Evolutionary conservation across 169 alveolate species (phyloP).

Genomic region (Perkinsus olseni): DNA sequence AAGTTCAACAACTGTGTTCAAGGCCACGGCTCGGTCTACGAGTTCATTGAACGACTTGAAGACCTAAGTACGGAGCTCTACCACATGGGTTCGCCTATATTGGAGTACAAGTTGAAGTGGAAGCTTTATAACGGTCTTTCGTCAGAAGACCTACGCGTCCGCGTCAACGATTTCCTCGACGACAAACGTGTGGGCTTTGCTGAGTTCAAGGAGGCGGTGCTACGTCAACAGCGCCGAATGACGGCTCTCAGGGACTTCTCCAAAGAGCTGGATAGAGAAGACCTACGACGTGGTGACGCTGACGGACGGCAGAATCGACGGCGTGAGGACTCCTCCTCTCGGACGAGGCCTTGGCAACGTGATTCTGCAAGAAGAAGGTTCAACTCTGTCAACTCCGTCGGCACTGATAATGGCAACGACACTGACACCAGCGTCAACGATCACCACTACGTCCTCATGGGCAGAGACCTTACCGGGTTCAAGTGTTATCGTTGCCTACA

Average conservation of each 20-base stretch:
- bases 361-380: background rate
- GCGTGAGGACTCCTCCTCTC: too few species aligned
- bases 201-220: background rate
- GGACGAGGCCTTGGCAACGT: background rate
- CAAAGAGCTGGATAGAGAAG: too few species aligned
- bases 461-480: background rate
- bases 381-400: background rate
- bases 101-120: background rate
- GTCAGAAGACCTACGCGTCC: background rate
- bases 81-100: background rate
- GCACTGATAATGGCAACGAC: background rate
- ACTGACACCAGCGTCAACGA: background rate
- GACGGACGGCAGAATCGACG: too few species aligned
- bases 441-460: background rate
- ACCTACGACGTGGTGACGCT: too few species aligned
- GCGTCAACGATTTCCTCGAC: background rate
- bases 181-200: background rate
- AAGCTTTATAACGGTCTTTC: background rate
- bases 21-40: background rate
- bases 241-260: too few species aligned
- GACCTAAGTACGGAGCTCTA: background rate
- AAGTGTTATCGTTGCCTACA: background rate
- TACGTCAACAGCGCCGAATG: background rate
- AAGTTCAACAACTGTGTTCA: background rate
- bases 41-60: background rate